These are phyloP conservation scores for Ogataea methylovora DNA, from an alignment of 805 yeast genomes.

Conservation along the genomic window DNA sequence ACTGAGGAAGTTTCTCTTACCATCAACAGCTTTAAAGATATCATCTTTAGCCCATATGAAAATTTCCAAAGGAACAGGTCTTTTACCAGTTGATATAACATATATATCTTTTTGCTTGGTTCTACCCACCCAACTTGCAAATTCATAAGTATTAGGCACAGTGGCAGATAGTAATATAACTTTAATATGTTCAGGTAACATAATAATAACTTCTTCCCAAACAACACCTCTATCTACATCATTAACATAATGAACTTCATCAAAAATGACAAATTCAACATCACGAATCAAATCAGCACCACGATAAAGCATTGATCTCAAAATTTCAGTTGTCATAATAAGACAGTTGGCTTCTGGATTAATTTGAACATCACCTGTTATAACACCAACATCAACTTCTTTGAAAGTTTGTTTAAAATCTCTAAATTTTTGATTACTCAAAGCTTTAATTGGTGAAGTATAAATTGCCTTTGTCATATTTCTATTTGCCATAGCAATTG, in stretches of 20 bases:
- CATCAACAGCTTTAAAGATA: slow-evolving; percentile 65
- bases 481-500: slow-evolving; percentile 92
- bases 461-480: slow-evolving; percentile 96
- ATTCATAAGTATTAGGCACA: slow-evolving; percentile 96
- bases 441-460: slow-evolving; percentile 91
- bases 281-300: slow-evolving; percentile 96
- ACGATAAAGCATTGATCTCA: slow-evolving; percentile 89
- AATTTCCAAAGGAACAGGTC: slow-evolving; percentile 94
- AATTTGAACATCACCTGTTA: slow-evolving; percentile 97
- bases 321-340: slow-evolving; percentile 96
- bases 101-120: slow-evolving; percentile 94
- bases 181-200: slow-evolving; percentile 95
- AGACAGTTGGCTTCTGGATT: slow-evolving; percentile 94
- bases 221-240: slow-evolving; percentile 97
- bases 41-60: slow-evolving; percentile 76
- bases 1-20: slow-evolving; percentile 62
- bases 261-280: slow-evolving; percentile 95
- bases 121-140: slow-evolving; percentile 98
- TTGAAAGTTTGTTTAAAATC: slow-evolving; percentile 77
- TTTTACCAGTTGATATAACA: slow-evolving; percentile 90
- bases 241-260: slow-evolving; percentile 96
- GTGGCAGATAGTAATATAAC: slow-evolving; percentile 90
- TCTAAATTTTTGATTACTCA: slow-evolving; percentile 84
- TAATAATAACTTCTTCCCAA: slow-evolving; percentile 98
- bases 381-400: slow-evolving; percentile 83